These are phyloP conservation scores for Podila horticola DNA, from an alignment of 192 early-diverging fungal genomes.

Conservation along the genomic window DNA sequence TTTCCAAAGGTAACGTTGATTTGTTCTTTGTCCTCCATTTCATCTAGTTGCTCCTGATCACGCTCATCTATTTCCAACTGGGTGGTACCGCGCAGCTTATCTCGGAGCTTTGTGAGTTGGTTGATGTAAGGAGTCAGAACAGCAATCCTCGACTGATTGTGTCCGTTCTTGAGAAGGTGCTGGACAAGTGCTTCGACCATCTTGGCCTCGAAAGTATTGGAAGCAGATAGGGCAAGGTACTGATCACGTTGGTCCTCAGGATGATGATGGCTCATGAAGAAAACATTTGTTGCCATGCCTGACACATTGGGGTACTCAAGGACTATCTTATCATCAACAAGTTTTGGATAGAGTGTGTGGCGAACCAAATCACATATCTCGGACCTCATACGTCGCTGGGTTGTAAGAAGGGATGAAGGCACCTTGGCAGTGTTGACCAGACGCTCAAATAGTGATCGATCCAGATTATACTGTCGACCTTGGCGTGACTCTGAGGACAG, in stretches of 20 bases:
- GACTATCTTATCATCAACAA: constrained; percentile 53
- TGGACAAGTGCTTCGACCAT: constrained; percentile 59
- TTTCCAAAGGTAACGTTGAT: too few species aligned
- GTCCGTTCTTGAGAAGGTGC: constrained; percentile 63
- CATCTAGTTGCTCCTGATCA: constrained; percentile 43
- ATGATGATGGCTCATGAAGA: constrained; percentile 59
- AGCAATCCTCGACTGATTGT: constrained; percentile 56
- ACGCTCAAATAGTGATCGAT: constrained; percentile 64
- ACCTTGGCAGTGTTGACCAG: constrained; percentile 44
- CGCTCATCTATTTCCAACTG: constrained; percentile 48
- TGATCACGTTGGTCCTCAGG: constrained; percentile 53
- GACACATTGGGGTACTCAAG: constrained; percentile 31
- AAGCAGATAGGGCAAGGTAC: constrained; percentile 53
- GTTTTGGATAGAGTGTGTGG: constrained; percentile 55
- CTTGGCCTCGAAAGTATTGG: constrained; percentile 58
- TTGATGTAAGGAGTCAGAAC: constrained; percentile 66
- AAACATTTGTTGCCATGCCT: constrained; percentile 58
- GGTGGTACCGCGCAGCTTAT: constrained; percentile 22
- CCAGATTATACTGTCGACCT: constrained; percentile 52
- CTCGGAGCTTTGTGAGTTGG: constrained; percentile 56
- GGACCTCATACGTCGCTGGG: constrained; percentile 64
- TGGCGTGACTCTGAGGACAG: constrained; percentile 48
- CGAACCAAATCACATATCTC: constrained; percentile 61
- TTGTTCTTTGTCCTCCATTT: constrained; percentile 28
- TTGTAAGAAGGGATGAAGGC: constrained; percentile 53